phyloP scores from a whole-genome alignment of 768 basidiomycete genomes.

The Fomitopsis serialis region DNA sequence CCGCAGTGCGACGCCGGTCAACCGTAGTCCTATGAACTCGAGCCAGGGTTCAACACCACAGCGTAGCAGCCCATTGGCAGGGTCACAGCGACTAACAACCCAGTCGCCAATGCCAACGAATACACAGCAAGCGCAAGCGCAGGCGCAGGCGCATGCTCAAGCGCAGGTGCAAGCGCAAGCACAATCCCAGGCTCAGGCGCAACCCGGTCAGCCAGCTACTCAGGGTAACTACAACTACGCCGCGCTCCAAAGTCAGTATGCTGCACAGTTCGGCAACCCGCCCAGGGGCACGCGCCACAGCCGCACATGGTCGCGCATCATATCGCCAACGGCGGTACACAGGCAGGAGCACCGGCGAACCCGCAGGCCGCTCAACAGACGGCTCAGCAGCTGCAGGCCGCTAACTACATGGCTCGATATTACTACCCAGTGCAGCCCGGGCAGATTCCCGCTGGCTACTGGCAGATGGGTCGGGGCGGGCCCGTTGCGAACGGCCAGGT shows the following conservation, averaged over 20 bases:
- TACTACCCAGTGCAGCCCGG: slow-evolving; percentile 12
- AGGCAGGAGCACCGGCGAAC: slow-evolving; percentile 6
- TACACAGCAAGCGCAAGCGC: slow-evolving; percentile 4
- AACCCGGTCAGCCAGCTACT: slow-evolving; percentile 8
- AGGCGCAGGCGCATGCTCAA: slow-evolving; percentile 17
- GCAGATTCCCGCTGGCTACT: slow-evolving; percentile 10
- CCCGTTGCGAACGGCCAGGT: slow-evolving; percentile 14
- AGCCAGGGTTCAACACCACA: slow-evolving; percentile 10
- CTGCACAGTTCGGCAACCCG: slow-evolving; percentile 8
- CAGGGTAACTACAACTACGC: slow-evolving; percentile 7
- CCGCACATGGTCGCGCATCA: slow-evolving; percentile 13
- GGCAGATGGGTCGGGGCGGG: slow-evolving; percentile 16
- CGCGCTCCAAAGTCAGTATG: background rate
- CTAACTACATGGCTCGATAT: slow-evolving; percentile 16
- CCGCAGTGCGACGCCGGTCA: slow-evolving; percentile 13
- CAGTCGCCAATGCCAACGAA: slow-evolving; percentile 19
- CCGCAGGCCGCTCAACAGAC: slow-evolving; percentile 1
- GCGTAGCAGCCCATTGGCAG: slow-evolving; percentile 15
- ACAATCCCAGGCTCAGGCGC: slow-evolving; percentile 7
- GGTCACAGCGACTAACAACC: slow-evolving; percentile 9
- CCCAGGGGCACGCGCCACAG: slow-evolving; percentile 6
- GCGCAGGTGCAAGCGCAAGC: slow-evolving; percentile 13
- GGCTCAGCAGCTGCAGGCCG: slow-evolving; percentile 10
- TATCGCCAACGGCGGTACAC: slow-evolving; percentile 6
- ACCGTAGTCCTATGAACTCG: slow-evolving; percentile 16